A percentile compares a stretch with the other conserved stretches of the same genome.
Evolutionary conservation across 148 eudicot species (phyloP).

Genomic region (Arctostaphylos glauca): DNA sequence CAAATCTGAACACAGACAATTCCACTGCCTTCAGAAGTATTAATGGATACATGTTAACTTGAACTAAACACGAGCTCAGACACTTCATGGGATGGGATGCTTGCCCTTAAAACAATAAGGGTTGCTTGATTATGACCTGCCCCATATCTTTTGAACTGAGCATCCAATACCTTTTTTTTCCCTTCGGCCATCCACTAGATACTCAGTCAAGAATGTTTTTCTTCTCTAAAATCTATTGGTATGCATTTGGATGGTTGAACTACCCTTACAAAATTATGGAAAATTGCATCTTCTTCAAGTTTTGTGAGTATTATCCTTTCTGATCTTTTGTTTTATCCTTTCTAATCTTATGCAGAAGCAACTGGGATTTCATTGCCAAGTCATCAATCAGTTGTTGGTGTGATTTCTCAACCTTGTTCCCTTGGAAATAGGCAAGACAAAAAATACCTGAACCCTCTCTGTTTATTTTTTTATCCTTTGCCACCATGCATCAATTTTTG

Average conservation of each 20-base stretch:
- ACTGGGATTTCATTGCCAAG: conserved; percentile 54
- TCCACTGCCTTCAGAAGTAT: neutral
- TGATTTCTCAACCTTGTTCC: conserved; percentile 87
- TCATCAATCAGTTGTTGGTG: conserved; percentile 71
- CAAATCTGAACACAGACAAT: neutral
- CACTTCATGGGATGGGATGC: neutral
- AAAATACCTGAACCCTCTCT: conserved; percentile 18
- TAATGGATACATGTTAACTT: neutral
- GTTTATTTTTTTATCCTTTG: conserved; percentile 19
- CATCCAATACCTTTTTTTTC: neutral
- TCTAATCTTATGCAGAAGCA: conserved; percentile 55
- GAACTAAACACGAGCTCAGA: neutral
- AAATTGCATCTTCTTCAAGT: neutral
- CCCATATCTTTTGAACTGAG: neutral
- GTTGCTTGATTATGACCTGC: neutral
- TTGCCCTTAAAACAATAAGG: neutral
- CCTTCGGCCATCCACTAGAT: neutral
- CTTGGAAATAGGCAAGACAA: conserved; percentile 63
- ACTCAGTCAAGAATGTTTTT: neutral
- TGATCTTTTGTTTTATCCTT: conserved; percentile 12
- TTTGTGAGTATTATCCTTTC: neutral
- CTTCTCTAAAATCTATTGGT: neutral
- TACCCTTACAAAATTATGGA: neutral
- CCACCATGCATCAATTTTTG: neutral
- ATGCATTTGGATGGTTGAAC: neutral